These are phyloP conservation scores for Chrysanthemum lavandulifolium DNA, from an alignment of 129 eudicot genomes.

Conservation along the genomic window DNA sequence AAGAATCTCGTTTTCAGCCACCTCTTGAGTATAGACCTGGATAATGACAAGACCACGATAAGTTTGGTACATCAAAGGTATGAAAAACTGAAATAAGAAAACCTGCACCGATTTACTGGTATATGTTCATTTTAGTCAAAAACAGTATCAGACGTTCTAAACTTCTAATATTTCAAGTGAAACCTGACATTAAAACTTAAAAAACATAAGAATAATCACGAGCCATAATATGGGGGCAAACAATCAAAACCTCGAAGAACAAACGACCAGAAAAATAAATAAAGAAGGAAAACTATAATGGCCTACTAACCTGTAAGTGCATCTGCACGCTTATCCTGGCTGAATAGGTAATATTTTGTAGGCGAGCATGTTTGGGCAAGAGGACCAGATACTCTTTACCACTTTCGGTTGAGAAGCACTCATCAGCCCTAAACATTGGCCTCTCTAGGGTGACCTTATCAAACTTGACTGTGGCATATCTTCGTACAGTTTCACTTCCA, in stretches of 20 bases:
- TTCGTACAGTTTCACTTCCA: conserved; percentile 58
- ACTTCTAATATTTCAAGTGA: background rate
- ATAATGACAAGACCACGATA: conserved; percentile 12
- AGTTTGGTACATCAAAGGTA: background rate
- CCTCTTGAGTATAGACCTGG: conserved; percentile 60
- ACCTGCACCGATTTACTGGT: background rate
- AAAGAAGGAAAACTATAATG: background rate
- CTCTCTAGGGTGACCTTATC: conserved; percentile 71
- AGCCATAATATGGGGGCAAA: background rate
- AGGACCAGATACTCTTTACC: conserved; percentile 48
- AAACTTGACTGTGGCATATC: conserved; percentile 59
- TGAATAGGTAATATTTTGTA: conserved; percentile 92
- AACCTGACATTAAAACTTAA: background rate
- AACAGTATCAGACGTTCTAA: background rate
- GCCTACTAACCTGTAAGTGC: conserved; percentile 52
- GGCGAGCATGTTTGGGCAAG: conserved; percentile 86
- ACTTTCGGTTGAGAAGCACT: conserved; percentile 52
- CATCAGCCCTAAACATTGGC: conserved; percentile 74
- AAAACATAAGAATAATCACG: too few species aligned
- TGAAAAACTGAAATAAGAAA: conserved; percentile 9
- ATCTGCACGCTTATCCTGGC: conserved; percentile 66
- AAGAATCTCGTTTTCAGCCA: conserved; percentile 48
- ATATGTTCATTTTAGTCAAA: background rate
- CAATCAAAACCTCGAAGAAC: background rate
- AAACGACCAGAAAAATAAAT: background rate